Percentiles rank a stretch among this genome's conserved stretches.
Conservation (phyloP, 2,329 filamentous ascomycete genomes). For the Trichoderma semiorbis region DNA sequence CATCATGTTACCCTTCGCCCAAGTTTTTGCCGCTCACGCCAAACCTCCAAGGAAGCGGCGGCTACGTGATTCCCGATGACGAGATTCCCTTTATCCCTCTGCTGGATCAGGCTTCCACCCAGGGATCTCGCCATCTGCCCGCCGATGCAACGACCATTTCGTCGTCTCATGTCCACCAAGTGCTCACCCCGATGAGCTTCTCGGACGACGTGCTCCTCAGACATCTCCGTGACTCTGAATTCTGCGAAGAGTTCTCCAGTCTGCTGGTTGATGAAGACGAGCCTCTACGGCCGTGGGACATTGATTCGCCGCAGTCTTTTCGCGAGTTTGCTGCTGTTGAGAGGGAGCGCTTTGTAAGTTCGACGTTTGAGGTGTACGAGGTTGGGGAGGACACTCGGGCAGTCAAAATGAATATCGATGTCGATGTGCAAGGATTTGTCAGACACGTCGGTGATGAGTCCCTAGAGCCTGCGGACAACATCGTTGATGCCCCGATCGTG, state of each 20-base stretch:
- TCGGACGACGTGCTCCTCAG: constrained; percentile 42
- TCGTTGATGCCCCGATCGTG: constrained; percentile 39
- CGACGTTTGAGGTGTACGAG: constrained; percentile 57
- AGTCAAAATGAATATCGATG: constrained; percentile 29
- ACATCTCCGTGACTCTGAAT: constrained; percentile 40
- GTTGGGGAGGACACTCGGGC: constrained; percentile 45
- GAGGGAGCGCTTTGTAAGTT: constrained; percentile 41
- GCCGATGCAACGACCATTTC: constrained; percentile 7
- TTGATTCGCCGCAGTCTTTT: constrained; percentile 32
- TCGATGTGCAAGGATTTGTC: constrained; percentile 26
- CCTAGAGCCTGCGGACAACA: constrained; percentile 27
- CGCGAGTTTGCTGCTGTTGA: constrained; percentile 36
- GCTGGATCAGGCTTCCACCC: constrained; percentile 22
- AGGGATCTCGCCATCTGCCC: background rate
- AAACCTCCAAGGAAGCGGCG: constrained; percentile 17
- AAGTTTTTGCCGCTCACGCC: constrained; percentile 25
- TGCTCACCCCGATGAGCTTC: constrained; percentile 30
- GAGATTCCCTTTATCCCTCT: constrained; percentile 33
- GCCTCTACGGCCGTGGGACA: constrained; percentile 33
- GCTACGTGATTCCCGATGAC: constrained; percentile 28
- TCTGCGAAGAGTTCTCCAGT: constrained; percentile 38
- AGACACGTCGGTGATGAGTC: constrained; percentile 27
- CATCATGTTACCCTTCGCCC: constrained; percentile 25
- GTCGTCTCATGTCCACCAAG: constrained; percentile 18
- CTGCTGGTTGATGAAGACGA: constrained; percentile 37